Percentiles rank a stretch among this genome's conserved stretches.
phyloP scores from a whole-genome alignment of 2,329 filamentous ascomycete species.

The Neonectria faginata region DNA sequence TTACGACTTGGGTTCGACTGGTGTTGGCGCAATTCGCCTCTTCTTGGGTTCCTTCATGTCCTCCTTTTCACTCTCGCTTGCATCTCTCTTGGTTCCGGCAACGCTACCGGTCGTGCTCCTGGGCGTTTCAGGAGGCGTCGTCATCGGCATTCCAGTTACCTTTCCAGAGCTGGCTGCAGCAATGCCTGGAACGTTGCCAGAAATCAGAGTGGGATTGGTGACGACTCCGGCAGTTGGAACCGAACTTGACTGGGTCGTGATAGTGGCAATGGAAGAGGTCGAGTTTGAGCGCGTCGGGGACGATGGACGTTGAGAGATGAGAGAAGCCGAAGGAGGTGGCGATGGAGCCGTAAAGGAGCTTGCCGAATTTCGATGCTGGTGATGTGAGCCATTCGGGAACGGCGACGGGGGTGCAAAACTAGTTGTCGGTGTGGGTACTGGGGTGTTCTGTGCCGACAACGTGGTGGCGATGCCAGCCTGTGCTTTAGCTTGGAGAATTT shows the following conservation, averaged over 20 bases:
- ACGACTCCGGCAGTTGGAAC: conserved; percentile 64
- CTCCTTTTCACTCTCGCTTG: conserved; percentile 65
- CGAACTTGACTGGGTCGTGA: conserved; percentile 72
- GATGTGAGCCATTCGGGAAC: conserved; percentile 60
- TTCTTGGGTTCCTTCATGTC: conserved; percentile 71
- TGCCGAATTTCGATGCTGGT: conserved; percentile 69
- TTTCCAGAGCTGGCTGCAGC: conserved; percentile 78
- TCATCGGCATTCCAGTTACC: conserved; percentile 75
- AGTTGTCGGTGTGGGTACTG: conserved; percentile 77
- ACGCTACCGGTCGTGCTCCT: conserved; percentile 52
- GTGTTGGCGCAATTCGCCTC: conserved; percentile 76
- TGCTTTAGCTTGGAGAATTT: conserved; percentile 65
- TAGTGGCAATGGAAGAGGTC: conserved; percentile 80
- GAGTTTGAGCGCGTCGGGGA: conserved; percentile 90
- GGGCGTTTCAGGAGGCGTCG: conserved; percentile 92
- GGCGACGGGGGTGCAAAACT: conserved; percentile 72
- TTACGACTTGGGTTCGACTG: conserved; percentile 56
- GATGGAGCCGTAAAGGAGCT: conserved; percentile 70
- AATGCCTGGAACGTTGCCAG: conserved; percentile 81
- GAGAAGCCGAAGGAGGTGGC: conserved; percentile 65
- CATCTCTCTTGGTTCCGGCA: conserved; percentile 67
- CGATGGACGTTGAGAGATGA: conserved; percentile 73
- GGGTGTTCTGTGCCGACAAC: conserved; percentile 73
- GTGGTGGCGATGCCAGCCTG: conserved; percentile 54
- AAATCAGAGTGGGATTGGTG: conserved; percentile 82